Evolutionary conservation across 306 rosid species (phyloP), one percentile per base, ranked within the genome.

Genomic region (Cicer judaicum): DNA sequence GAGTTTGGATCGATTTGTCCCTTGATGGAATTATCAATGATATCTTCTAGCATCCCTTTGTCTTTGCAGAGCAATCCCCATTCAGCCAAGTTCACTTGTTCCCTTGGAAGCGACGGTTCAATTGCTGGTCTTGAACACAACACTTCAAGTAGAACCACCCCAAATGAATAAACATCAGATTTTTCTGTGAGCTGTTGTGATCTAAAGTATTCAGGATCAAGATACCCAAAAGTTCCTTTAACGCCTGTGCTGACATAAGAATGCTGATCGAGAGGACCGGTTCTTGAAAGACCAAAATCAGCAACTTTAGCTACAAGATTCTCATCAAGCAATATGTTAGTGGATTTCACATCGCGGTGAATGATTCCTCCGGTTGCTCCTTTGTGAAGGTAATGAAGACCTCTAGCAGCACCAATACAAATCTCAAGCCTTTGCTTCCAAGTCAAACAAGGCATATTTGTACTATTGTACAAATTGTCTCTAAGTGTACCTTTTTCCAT

Each of bases 131-230:
- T 85, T 6, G 83, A 84, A 65, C 91, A 87, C 44, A 85, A 65
- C 34, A 81, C 89, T 65, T 87, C 91, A 0, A 85, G 79, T 61
- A 87, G 84, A 68, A 87, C 89, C 6, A 87, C 89, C 3, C 91
- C 91, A 8, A 87, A 85, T 18, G 91, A 82, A 65, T 85, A 87
- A 2, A 85, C 91, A 73, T 87, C 91, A 61, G 87, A 85, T 81
- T 87, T 87, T n/a, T 85, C 89, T 6, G 91, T 83, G 13, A 87
- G 73, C 66, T 83, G 86, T 48, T 82, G 78, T 5, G 81, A 42
- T 39, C 84, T 72, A 1, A 87, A 79, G 64, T 85, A 87, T 49
- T 87, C 89, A 8, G 91, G 91, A 76, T 87, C 91, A 6, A 87
- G 80, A 69, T 87, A 87, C 5, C 91, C 91, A 34, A 87, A 83